phyloP scores from a whole-genome alignment of 2,329 filamentous ascomycete species.

The Arthrobotrys pseudoclavata region DNA sequence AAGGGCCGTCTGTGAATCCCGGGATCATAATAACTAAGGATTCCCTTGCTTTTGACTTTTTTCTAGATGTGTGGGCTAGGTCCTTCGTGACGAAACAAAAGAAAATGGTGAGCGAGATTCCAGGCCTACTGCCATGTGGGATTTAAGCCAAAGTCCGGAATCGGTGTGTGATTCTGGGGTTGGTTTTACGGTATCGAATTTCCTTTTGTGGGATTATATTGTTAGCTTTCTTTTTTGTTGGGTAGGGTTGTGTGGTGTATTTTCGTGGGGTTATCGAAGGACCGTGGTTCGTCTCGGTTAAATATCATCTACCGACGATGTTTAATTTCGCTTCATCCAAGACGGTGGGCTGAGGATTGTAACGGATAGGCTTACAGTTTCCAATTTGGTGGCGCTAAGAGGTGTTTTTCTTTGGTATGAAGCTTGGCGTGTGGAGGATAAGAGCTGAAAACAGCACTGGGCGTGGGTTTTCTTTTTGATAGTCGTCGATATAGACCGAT shows the following conservation, averaged over 20 bases:
- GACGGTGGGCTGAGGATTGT: constrained; percentile 23
- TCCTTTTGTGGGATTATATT: constrained; percentile 30
- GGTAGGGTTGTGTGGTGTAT: constrained; percentile 11
- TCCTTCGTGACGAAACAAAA: constrained; percentile 17
- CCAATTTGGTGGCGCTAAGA: constrained; percentile 41
- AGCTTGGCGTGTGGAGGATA: constrained; percentile 35
- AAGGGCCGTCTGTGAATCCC: not conserved
- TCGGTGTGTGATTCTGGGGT: constrained; percentile 25
- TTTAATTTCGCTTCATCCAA: constrained; percentile 50
- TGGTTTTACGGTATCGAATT: constrained; percentile 54
- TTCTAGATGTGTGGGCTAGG: constrained; percentile 9
- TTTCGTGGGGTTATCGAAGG: constrained; percentile 25
- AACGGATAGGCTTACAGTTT: constrained; percentile 26
- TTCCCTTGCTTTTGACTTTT: constrained; percentile 10
- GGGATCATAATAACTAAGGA: constrained; percentile 7
- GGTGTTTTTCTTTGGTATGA: constrained; percentile 12
- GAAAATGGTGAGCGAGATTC: constrained; percentile 10
- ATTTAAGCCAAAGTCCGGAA: constrained; percentile 21
- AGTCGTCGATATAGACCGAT: constrained; percentile 19
- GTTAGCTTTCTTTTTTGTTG: constrained; percentile 13
- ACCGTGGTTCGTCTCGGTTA: constrained; percentile 48
- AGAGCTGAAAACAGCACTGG: constrained; percentile 15
- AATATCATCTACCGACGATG: constrained; percentile 50
- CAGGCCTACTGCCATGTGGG: constrained; percentile 25
- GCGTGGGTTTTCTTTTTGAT: constrained; percentile 11